phyloP scores from a whole-genome alignment of 169 alveolate species.

The Theileria parva region DNA sequence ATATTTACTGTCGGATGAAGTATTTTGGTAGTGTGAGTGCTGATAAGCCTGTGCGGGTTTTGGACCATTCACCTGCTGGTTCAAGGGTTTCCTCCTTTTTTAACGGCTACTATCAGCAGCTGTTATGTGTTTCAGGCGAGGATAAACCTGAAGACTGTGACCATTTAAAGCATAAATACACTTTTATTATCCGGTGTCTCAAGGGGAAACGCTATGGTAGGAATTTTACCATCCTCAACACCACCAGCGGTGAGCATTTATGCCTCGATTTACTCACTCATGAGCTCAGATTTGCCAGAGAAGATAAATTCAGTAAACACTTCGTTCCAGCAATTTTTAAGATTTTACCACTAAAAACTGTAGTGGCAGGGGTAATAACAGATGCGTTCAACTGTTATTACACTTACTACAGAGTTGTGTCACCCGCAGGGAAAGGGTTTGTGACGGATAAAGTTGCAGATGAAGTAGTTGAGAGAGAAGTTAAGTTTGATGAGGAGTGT shows the following conservation, averaged over 20 bases:
- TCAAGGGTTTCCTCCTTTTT: constrained; percentile 41
- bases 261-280: constrained; percentile 50
- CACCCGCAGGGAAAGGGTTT: constrained; percentile 41
- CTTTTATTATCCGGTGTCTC: constrained; percentile 30
- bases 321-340: constrained; percentile 56
- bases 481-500: background rate
- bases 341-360: constrained; percentile 35
- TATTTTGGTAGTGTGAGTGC: background rate
- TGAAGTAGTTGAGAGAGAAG: background rate
- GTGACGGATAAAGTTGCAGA: constrained; percentile 13
- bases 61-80: constrained; percentile 11
- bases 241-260: constrained; percentile 44
- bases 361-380: background rate
- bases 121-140: constrained; percentile 31
- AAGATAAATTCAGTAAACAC: constrained; percentile 19
- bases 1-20: background rate
- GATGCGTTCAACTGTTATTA: constrained; percentile 18
- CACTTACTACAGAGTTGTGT: constrained; percentile 16
- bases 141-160: background rate
- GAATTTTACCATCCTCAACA: constrained; percentile 23
- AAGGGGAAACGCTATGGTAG: constrained; percentile 14
- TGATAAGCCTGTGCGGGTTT: background rate
- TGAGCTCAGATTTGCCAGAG: constrained; percentile 36
- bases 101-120: constrained; percentile 45
- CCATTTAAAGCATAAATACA: constrained; percentile 26